Evolutionary conservation across 2,329 filamentous ascomycete genomes (phyloP).

Genomic region (Aspergillus spinulosporus): DNA sequence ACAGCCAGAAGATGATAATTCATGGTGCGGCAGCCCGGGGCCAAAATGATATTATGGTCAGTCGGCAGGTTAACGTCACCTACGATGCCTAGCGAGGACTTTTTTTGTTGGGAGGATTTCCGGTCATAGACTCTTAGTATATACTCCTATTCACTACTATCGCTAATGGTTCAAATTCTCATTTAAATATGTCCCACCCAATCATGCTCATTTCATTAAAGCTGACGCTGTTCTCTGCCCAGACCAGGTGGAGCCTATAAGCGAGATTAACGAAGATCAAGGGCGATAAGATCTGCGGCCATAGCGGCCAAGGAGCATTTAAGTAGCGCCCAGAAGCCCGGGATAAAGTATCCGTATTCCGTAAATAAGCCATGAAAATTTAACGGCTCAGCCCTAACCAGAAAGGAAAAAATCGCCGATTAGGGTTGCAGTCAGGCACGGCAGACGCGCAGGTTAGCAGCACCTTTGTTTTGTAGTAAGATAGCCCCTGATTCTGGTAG

Average conservation of each 20-base stretch:
- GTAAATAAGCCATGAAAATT: neutral
- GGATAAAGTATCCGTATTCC: neutral
- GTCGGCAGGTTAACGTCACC: slow-evolving; percentile 4
- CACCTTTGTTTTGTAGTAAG: too few species aligned
- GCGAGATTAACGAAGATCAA: neutral
- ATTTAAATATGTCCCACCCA: too few species aligned
- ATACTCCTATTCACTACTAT: neutral
- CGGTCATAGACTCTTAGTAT: neutral
- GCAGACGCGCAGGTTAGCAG: neutral
- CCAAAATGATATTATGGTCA: slow-evolving; percentile 5
- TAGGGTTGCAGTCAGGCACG: neutral
- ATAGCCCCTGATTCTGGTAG: neutral
- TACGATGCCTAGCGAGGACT: neutral
- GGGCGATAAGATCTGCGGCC: neutral
- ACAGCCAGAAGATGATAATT: slow-evolving; percentile 27
- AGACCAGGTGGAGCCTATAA: neutral
- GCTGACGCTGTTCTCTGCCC: too few species aligned
- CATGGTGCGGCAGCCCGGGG: neutral
- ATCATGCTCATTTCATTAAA: too few species aligned
- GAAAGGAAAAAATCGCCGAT: neutral
- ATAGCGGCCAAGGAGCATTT: neutral
- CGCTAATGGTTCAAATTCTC: neutral
- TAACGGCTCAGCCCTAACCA: neutral
- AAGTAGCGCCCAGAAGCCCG: neutral
- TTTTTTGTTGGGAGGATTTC: neutral